Evolutionary conservation across 305 asterid genomes (phyloP).

Genomic region (Fraxinus sp.): DNA sequence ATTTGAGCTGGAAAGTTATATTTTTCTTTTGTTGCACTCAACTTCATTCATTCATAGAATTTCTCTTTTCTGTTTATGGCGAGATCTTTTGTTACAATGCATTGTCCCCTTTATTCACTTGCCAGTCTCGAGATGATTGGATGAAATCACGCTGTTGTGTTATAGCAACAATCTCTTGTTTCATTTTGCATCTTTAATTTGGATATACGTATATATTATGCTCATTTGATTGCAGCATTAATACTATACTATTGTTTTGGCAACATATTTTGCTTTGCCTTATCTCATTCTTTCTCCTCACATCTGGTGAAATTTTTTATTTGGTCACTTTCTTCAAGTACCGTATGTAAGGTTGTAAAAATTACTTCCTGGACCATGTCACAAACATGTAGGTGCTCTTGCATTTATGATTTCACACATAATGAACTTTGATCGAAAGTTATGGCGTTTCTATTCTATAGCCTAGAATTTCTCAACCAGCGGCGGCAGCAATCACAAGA

Average conservation of each 20-base stretch:
- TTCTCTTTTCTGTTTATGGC: neutral
- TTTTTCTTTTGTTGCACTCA: neutral
- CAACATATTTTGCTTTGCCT: neutral
- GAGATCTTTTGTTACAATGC: neutral
- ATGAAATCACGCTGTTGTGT: conserved; percentile 1
- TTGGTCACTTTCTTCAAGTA: neutral
- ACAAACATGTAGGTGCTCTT: conserved; percentile 3
- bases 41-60: neutral
- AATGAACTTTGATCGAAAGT: conserved; percentile 19
- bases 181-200: conserved; percentile 5
- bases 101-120: neutral
- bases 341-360: conserved; percentile 12
- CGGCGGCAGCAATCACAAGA: conserved; percentile 62
- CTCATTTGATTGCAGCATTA: neutral
- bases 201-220: neutral
- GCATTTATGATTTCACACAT: conserved; percentile 14
- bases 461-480: conserved; percentile 63
- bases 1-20: neutral
- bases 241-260: neutral
- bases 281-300: neutral
- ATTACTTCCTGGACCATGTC: neutral
- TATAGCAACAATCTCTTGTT: neutral
- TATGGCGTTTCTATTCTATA: conserved; percentile 44
- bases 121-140: conserved; percentile 7
- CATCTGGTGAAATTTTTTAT: neutral